Evolutionary conservation across 768 basidiomycete genomes (phyloP), one percentile per base, ranked within the genome.

Genomic region (Polyporus arcularius): DNA sequence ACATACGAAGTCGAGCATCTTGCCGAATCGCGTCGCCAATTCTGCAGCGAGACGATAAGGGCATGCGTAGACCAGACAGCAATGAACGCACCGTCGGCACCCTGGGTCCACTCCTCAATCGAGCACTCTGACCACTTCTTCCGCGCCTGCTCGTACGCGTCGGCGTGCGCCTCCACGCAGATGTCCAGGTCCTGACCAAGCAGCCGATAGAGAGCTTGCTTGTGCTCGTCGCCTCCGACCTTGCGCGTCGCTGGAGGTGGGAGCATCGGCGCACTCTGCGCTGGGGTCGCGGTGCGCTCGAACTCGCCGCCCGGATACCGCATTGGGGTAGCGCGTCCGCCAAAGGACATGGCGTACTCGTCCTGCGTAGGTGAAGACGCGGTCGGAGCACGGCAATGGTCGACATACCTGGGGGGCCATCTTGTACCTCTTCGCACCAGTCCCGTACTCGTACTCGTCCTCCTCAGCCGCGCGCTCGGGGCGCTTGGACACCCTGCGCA

Each of bases 41-140:
- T 83, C 84, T 85, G 55, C 15, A 51, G 45, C 38, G 35, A 51
- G 32, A 50, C 28, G 8, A 42, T n/a, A 56, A 45, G 10, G 15
- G 12, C 11, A 18, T 9, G 46, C 15, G 26, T 26, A 18, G 1
- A 18, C 31, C 28, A n/a, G 21, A 48, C 2, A 38, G 50, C 38
- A 21, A 21, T 12, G 21, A 35, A 38, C 50, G 15, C 50, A 85
- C 85, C 82, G 50, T 83, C 76, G 1, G 80, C 81, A 5, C 85
- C 86, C 28, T 79, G 74, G 4, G 74, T 67, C 86, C 86, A 86
- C 53, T 86, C 84, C 14, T 81, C 79, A 57, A 78, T 70, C 0
- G 77, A 75, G 57, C 82, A 83, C 7, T 78, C 74, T 14, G 75
- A 75, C 84, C 85, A 87, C 61, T 75, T 79, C 59, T 75, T 74